These are phyloP conservation scores for Amborella trichopoda DNA, from an alignment of 164 flowering plant species.

Conservation along the genomic window DNA sequence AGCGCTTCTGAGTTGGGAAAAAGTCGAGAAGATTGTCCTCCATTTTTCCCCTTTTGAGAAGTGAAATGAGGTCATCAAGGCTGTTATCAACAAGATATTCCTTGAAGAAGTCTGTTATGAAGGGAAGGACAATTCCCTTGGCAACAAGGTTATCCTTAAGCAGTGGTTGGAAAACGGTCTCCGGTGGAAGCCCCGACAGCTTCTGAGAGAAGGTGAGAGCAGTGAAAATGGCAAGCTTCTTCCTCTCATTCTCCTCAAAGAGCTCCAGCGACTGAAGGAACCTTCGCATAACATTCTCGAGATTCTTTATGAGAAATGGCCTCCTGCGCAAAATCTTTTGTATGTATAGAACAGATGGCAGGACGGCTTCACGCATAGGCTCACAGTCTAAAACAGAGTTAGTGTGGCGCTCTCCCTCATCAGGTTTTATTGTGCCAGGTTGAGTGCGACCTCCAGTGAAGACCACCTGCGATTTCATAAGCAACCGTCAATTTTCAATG, in stretches of 20 bases:
- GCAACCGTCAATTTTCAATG: too few relatives aligned
- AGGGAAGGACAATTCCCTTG: conserved; percentile 89
- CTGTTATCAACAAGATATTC: conserved; percentile 89
- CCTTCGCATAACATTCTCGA: conserved; percentile 94
- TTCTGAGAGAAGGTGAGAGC: conserved; percentile 98
- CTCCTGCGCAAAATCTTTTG: conserved; percentile 81
- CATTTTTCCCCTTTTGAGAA: conserved; percentile 87
- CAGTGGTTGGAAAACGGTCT: conserved; percentile 91
- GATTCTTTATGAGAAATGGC: conserved; percentile 94
- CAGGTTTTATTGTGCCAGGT: conserved; percentile 94
- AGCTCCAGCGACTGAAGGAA: conserved; percentile 95
- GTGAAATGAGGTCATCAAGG: conserved; percentile 83
- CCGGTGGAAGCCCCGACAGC: conserved; percentile 93
- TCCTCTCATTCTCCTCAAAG: conserved; percentile 93
- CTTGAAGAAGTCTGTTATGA: conserved; percentile 88
- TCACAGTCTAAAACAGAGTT: conserved; percentile 81
- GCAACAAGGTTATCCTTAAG: conserved; percentile 93
- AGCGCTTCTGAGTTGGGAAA: conserved; percentile 75
- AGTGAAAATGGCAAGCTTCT: conserved; percentile 91
- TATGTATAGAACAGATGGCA: conserved; percentile 84
- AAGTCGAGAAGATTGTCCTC: conserved; percentile 84
- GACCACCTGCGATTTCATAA: conserved; percentile 64
- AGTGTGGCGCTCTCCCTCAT: conserved; percentile 95
- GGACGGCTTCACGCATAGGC: conserved; percentile 66
- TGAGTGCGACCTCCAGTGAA: conserved; percentile 96